phyloP scores from a whole-genome alignment of 2,329 filamentous ascomycete genomes.

The Domatiomyces catenatus region DNA sequence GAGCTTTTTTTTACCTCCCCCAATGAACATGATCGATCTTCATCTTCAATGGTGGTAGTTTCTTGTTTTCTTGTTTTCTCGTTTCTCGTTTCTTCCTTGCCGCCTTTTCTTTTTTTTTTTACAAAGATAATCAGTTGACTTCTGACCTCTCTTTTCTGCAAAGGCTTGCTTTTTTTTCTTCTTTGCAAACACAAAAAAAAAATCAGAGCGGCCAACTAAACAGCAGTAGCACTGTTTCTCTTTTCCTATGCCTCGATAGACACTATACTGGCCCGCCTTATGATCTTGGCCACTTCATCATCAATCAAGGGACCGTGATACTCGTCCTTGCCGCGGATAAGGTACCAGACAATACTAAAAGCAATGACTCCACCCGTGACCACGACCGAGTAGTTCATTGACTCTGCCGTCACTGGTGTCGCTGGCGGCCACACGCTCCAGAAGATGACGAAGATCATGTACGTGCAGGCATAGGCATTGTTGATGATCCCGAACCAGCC shows the following conservation, averaged over 20 bases:
- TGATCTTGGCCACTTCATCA: slow-evolving; percentile 9
- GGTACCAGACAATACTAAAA: slow-evolving; percentile 35
- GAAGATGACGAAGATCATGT: slow-evolving; percentile 41
- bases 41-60: no score
- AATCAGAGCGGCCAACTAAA: no score
- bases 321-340: slow-evolving; percentile 26
- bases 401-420: slow-evolving; percentile 21
- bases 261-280: not conserved
- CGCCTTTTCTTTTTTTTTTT: not conserved
- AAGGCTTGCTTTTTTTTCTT: no score
- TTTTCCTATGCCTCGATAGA: not conserved
- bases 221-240: not conserved
- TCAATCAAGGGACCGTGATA: slow-evolving; percentile 34
- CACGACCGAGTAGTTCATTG: not conserved
- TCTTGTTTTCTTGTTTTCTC: no score
- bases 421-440: slow-evolving; percentile 38
- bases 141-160: no score
- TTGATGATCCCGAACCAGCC: slow-evolving; percentile 38
- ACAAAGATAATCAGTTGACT: not conserved
- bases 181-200: not conserved
- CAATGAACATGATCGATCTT: no score
- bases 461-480: slow-evolving; percentile 39
- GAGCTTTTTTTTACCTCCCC: no score
- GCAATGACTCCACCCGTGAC: slow-evolving; percentile 29
- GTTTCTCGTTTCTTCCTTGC: no score